These are phyloP conservation scores for Keithomyces neogunnii DNA, from an alignment of 2,329 filamentous ascomycete genomes.

Conservation along the genomic window DNA sequence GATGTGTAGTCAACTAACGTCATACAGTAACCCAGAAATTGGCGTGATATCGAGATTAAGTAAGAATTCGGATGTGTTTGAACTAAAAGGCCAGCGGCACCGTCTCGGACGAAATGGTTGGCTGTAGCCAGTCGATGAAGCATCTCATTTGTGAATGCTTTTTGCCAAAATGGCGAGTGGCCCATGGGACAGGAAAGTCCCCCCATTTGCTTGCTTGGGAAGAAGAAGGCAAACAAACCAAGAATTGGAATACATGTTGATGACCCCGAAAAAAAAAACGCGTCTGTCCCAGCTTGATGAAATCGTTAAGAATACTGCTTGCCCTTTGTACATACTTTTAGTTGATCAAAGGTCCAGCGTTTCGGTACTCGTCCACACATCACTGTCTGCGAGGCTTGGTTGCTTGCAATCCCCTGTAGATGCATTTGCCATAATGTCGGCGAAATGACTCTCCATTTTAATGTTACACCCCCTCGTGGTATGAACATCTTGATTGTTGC, in stretches of 20 bases:
- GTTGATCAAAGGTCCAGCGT: constrained; percentile 5
- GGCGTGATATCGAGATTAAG: neutral
- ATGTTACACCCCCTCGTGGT: constrained; percentile 7
- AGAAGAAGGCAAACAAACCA: neutral
- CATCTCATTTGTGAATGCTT: neutral
- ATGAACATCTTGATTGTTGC: constrained; percentile 10
- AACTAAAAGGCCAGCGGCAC: neutral
- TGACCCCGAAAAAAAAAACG: neutral
- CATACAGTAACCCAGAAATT: constrained; percentile 9
- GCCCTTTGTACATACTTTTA: neutral
- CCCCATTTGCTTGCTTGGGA: neutral
- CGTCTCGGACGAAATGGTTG: neutral
- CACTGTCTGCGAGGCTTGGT: constrained; percentile 7
- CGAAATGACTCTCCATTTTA: constrained; percentile 18
- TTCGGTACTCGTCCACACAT: constrained; percentile 7
- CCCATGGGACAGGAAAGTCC: neutral
- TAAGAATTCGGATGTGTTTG: neutral
- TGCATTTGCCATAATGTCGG: constrained; percentile 15
- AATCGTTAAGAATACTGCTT: neutral
- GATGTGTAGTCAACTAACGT: neutral
- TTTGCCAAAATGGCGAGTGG: neutral
- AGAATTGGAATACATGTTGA: neutral
- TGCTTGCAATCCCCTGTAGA: constrained; percentile 17
- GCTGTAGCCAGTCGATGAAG: constrained; percentile 1
- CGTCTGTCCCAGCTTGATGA: neutral